phyloP scores from a whole-genome alignment of 495 filamentous ascomycete genomes.

The Neurospora sp. region DNA sequence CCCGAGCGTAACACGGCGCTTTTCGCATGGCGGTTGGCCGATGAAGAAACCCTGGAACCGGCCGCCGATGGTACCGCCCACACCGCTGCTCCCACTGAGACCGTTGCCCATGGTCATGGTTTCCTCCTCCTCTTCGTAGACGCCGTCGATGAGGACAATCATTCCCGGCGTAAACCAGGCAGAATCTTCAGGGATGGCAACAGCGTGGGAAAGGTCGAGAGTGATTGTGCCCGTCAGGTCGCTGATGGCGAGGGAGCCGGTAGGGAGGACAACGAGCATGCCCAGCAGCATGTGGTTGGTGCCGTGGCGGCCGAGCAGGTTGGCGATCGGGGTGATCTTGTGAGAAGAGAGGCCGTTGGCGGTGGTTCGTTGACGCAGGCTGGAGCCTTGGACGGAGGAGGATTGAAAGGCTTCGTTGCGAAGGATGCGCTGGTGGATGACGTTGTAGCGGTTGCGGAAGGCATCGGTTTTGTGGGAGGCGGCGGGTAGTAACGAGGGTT shows the following conservation, averaged over 20 bases:
- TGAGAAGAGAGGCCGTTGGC: constrained; percentile 52
- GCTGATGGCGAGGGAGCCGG: constrained; percentile 69
- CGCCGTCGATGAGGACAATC: constrained; percentile 87
- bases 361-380: constrained; percentile 46
- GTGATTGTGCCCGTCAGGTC: constrained; percentile 82
- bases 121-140: constrained; percentile 80
- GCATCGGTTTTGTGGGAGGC: constrained; percentile 72
- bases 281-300: constrained; percentile 81
- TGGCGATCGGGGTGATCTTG: constrained; percentile 86
- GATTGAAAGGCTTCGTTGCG: constrained; percentile 90
- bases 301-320: constrained; percentile 81
- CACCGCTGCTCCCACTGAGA: constrained; percentile 63
- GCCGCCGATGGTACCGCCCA: constrained; percentile 82
- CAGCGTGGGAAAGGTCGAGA: constrained; percentile 72
- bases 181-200: constrained; percentile 71
- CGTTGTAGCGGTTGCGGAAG: constrained; percentile 80
- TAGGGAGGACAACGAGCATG: constrained; percentile 68
- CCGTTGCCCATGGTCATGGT: constrained; percentile 48
- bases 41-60: constrained; percentile 82
- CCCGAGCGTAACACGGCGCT: constrained; percentile 67
- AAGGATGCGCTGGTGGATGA: constrained; percentile 82
- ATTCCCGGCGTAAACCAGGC: constrained; percentile 90
- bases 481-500: constrained; percentile 67
- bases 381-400: constrained; percentile 48
- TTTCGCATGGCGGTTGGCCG: constrained; percentile 82